Conservation (phyloP, 441 rosid genomes). For the Arabidopsis lyrata region DNA sequence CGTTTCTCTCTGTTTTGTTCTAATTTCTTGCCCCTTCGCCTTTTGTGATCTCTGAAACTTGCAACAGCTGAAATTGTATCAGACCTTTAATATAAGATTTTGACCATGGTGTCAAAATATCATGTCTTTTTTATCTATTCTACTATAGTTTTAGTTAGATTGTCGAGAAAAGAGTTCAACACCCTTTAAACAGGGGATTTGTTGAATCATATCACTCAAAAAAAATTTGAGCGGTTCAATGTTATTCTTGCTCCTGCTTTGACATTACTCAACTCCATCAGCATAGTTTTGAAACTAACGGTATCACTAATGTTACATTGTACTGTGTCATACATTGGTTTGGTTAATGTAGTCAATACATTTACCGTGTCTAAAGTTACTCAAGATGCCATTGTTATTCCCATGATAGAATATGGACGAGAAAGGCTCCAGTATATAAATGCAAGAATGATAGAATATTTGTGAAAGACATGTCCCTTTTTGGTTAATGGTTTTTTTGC, state of each 20-base stretch:
- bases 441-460: slow-evolving; percentile 12
- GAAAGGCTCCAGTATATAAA: slow-evolving; percentile 5
- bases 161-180: not conserved
- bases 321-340: slow-evolving; percentile 25
- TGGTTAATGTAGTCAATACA: slow-evolving; percentile 24
- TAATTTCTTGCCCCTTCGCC: slow-evolving; percentile 22
- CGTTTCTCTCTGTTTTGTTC: slow-evolving; percentile 31
- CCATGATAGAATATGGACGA: slow-evolving; percentile 18
- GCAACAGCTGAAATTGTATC: slow-evolving; percentile 17
- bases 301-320: slow-evolving; percentile 15
- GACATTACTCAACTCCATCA: slow-evolving; percentile 10
- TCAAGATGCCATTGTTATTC: slow-evolving; percentile 15
- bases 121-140: not conserved
- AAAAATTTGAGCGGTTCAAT: not conserved
- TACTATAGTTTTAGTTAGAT: slow-evolving; percentile 4
- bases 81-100: not conserved
- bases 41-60: slow-evolving; percentile 24
- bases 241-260: not conserved
- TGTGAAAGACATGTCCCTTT: not conserved
- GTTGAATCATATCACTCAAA: slow-evolving; percentile 14
- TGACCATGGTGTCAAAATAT: slow-evolving; percentile 12
- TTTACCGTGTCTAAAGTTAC: slow-evolving; percentile 12
- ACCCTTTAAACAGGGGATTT: slow-evolving; percentile 14
- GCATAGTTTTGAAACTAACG: slow-evolving; percentile 14
- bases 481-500: slow-evolving; percentile 19